A percentile compares a stretch with the other conserved stretches of the same genome.
These are phyloP conservation scores for Dactylellina sp. DNA, from an alignment of 2,329 filamentous ascomycete species.

Conservation along the genomic window DNA sequence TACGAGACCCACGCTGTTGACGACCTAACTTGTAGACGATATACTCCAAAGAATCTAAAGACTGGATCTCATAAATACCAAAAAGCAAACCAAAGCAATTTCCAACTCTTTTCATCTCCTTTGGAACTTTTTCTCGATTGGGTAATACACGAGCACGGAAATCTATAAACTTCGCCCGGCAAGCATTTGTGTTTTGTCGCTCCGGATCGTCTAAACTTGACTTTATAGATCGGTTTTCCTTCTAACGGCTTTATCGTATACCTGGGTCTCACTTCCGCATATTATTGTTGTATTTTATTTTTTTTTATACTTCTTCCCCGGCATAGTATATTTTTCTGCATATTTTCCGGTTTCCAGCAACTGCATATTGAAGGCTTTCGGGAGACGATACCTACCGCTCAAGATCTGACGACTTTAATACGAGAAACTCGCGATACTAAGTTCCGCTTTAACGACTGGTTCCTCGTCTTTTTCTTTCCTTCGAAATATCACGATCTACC, in stretches of 20 bases:
- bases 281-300: constrained; percentile 48
- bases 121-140: constrained; percentile 28
- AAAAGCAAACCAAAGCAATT: constrained; percentile 20
- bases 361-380: constrained; percentile 32
- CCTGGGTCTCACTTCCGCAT: constrained; percentile 30
- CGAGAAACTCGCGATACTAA: constrained; percentile 14
- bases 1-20: constrained; percentile 57
- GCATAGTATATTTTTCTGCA: constrained; percentile 35
- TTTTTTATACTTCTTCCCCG: constrained; percentile 25
- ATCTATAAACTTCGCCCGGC: constrained; percentile 11
- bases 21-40: constrained; percentile 57
- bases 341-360: constrained; percentile 30
- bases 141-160: constrained; percentile 17
- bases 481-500: constrained; percentile 20
- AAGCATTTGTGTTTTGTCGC: constrained; percentile 12
- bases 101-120: constrained; percentile 26
- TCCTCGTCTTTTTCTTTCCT: constrained; percentile 15
- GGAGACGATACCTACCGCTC: constrained; percentile 40
- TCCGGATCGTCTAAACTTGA: constrained; percentile 32
- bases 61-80: constrained; percentile 43
- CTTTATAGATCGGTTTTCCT: constrained; percentile 42
- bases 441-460: constrained; percentile 27
- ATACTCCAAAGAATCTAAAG: constrained; percentile 52
- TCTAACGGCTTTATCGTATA: constrained; percentile 30
- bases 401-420: constrained; percentile 32